Base-by-base conservation (phyloP, 164 flowering plant genomes). In the Nymphaea colorata region DNA sequence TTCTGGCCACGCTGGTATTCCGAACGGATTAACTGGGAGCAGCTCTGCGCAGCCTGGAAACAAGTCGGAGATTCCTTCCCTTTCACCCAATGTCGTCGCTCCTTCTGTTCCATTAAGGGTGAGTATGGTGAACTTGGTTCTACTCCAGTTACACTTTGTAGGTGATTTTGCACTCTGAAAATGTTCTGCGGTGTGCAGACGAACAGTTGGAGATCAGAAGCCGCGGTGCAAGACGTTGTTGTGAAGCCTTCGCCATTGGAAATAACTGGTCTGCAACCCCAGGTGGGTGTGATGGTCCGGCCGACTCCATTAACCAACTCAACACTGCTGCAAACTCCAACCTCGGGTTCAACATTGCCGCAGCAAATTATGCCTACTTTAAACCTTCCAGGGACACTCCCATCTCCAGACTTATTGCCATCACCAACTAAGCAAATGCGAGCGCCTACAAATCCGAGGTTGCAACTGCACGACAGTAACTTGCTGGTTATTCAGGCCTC, bases 101-200 rank as follows among this genome's bases (percentile, higher is more conserved):
- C 80, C 90, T 41, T 78, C 81, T 66, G 80, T 86, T 69, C 80
- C 83, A 73, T 77, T 74, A 76, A 85, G 83, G 99, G 99, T 94
- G 84, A 83, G 97, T 84, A 64, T 70, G 67, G 7, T 41, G 59
- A 41, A 0, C 7, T 11, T 16, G 42, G 47, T 60, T 43, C 59
- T 70, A 67, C 65, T 36, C 61, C 15, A 57, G 60, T 42, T 42
- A 60, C 45, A 36, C 64, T 69, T 69, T 43, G 6, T 4, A 12
- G 44, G 5, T 6, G 2, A 10, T 55, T 65, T 43, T 4, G 36
- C 57, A 17, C 59, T 41, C 64, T 17, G 64, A 61, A 4, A 12
- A 61, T 61, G 41, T 10, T 41, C 64, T 10, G 2, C 18, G 42
- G 42, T 61, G 41, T 61, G 41, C 42, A 17, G 41, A 7, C 11